Evolutionary conservation across 371 early-diverging fungal species (phyloP).

Genomic region (Lichtheimia corymbifera): DNA sequence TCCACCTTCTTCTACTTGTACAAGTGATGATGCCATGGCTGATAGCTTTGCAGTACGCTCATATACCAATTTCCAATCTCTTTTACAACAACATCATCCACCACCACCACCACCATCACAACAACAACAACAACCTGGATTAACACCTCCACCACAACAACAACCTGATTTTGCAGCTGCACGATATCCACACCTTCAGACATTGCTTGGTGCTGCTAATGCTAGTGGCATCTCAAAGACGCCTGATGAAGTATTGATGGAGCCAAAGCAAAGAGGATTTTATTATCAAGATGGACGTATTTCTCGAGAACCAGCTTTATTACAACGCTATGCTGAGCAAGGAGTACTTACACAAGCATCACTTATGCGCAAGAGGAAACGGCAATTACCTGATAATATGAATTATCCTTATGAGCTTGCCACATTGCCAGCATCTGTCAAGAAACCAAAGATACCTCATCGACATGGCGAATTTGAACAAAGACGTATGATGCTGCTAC

Average conservation of each 20-base stretch:
- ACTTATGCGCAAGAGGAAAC: slow-evolving; percentile 26
- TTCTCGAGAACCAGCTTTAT: slow-evolving; percentile 23
- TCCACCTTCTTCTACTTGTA: neutral
- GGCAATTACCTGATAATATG: slow-evolving; percentile 12
- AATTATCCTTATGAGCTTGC: slow-evolving; percentile 11
- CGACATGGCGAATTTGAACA: slow-evolving; percentile 51
- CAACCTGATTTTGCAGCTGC: slow-evolving; percentile 5
- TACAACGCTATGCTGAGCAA: slow-evolving; percentile 38
- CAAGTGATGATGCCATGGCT: slow-evolving; percentile 1
- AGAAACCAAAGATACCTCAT: slow-evolving; percentile 52
- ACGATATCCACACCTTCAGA: slow-evolving; percentile 10
- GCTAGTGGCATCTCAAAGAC: neutral
- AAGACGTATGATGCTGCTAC: slow-evolving; percentile 30
- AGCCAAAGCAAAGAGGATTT: slow-evolving; percentile 34
- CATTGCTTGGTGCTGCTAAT: neutral
- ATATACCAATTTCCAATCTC: slow-evolving; percentile 7
- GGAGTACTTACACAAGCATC: slow-evolving; percentile 36
- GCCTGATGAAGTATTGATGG: slow-evolving; percentile 19
- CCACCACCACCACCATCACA: slow-evolving; percentile 1
- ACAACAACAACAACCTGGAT: neutral
- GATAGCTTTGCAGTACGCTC: slow-evolving; percentile 9
- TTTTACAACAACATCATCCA: slow-evolving; percentile 1
- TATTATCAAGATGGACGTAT: slow-evolving; percentile 38
- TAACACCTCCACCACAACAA: neutral
- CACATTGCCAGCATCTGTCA: slow-evolving; percentile 17